Evolutionary conservation across 306 rosid species (phyloP).

Genomic region (Erythrophleum fordii): DNA sequence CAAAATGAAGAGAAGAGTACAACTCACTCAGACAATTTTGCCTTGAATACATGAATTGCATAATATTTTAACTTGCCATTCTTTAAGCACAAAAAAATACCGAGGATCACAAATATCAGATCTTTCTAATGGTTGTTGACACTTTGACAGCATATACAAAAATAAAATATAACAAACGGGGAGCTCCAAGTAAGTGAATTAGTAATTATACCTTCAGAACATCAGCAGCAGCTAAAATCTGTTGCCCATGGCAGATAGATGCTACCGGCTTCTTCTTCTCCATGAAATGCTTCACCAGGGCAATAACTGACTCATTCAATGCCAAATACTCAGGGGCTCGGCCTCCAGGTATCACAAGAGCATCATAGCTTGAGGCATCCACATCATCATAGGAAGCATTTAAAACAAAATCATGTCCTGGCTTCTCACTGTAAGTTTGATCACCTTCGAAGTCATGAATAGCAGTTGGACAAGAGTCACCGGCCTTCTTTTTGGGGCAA

Average conservation of each 20-base stretch:
- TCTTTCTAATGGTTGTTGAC: background rate
- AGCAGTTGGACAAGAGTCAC: constrained; percentile 67
- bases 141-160: background rate
- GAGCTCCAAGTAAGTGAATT: background rate
- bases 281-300: constrained; percentile 41
- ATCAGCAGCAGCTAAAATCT: constrained; percentile 69
- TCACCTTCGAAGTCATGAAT: constrained; percentile 85
- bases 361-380: constrained; percentile 56
- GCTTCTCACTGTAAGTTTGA: constrained; percentile 73
- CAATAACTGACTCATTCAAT: constrained; percentile 31
- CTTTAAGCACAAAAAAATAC: background rate
- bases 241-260: constrained; percentile 56
- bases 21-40: background rate
- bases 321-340: constrained; percentile 39
- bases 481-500: constrained; percentile 70
- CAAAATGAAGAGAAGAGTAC: background rate
- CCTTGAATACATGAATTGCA: background rate
- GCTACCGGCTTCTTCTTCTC: constrained; percentile 36
- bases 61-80: background rate
- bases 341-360: constrained; percentile 41
- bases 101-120: background rate
- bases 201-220: constrained; percentile 60
- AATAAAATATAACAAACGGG: constrained; percentile 4
- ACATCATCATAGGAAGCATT: constrained; percentile 57
- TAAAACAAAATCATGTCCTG: constrained; percentile 59